phyloP scores from a whole-genome alignment of 2,329 filamentous ascomycete species.

The Colletotrichum eleusines region DNA sequence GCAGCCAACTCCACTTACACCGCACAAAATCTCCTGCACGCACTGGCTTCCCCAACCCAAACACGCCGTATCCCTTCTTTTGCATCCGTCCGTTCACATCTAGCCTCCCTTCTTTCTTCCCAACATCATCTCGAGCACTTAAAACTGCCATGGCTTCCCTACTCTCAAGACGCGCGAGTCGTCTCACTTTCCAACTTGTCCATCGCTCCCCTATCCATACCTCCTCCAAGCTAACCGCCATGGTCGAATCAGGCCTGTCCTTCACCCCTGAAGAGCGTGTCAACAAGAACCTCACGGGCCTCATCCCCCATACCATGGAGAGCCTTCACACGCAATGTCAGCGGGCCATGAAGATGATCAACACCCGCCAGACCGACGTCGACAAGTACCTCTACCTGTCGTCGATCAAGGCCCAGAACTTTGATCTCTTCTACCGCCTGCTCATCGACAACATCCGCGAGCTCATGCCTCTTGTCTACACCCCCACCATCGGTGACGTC shows the following conservation, averaged over 20 bases:
- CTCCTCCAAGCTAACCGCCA: constrained; percentile 38
- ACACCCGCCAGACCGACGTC: constrained; percentile 75
- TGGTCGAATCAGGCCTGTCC: constrained; percentile 64
- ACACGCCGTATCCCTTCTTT: constrained; percentile 39
- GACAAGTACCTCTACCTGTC: constrained; percentile 90
- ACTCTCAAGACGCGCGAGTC: constrained; percentile 34
- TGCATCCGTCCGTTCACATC: constrained; percentile 30
- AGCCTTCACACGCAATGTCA: constrained; percentile 70
- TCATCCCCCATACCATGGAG: constrained; percentile 74
- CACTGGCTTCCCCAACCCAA: constrained; percentile 39
- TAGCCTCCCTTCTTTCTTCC: constrained; percentile 28
- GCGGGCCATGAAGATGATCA: constrained; percentile 80
- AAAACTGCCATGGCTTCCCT: constrained; percentile 36
- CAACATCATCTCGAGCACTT: constrained; percentile 20
- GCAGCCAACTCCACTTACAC: constrained; percentile 34
- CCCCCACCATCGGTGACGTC: constrained; percentile 92
- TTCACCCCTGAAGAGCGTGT: constrained; percentile 74
- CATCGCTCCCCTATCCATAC: constrained; percentile 22
- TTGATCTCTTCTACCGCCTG: constrained; percentile 85
- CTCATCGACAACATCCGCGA: constrained; percentile 82
- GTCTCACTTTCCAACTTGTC: constrained; percentile 27
- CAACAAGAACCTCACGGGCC: constrained; percentile 73
- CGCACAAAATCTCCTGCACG: constrained; percentile 37
- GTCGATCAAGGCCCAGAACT: constrained; percentile 79
- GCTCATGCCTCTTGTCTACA: constrained; percentile 87